Evolutionary conservation across 345 rosid species (phyloP), one percentile per base, ranked within the genome.

Genomic region (Brassica incana): DNA sequence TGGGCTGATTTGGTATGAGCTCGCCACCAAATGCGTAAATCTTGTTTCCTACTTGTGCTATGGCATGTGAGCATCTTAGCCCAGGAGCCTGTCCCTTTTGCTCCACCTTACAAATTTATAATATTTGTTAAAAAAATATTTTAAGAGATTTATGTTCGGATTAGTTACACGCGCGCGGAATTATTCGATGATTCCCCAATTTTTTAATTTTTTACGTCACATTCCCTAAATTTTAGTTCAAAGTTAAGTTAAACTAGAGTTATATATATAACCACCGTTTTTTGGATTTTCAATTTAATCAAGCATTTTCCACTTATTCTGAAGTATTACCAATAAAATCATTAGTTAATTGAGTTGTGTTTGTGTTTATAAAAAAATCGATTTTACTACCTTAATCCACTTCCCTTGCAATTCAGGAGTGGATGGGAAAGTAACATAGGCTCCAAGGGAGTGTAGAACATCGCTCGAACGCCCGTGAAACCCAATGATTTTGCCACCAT

Each of bases 401-500:
- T 78, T 71, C 29, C 81, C 81, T 20, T 0, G 35, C 72, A 78
- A 65, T 6, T 36, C 11, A 2, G 11, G 15, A 52, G 76, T 3
- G 40, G 83, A 23, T 2, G 72, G 20, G 3, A 56, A 15, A n/a
- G 74, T 14, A 14, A 74, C 5, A 69, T 75, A 80, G 25, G 67
- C 83, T 8, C 83, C 83, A 1, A 75, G 30, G 1, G 79, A 61
- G 45, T 80, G 58, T 20, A 80, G 27, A 75, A 59, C 70, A 14
- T 74, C 50, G n/a, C 33, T 38, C 0, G 79, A 63, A 58, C 79
- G 70, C 20, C 83, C 83, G 25, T 74, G 75, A 68, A 80, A 80
- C 8, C 83, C 83, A 18, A 69, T 25, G 72, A 80, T 69, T 66
- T 72, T 78, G 20, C 73, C 81, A 40, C 81, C 77, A 45, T 78